These are phyloP conservation scores for Chloropicon primus DNA, from an alignment of 139 green algal species.

Conservation along the genomic window DNA sequence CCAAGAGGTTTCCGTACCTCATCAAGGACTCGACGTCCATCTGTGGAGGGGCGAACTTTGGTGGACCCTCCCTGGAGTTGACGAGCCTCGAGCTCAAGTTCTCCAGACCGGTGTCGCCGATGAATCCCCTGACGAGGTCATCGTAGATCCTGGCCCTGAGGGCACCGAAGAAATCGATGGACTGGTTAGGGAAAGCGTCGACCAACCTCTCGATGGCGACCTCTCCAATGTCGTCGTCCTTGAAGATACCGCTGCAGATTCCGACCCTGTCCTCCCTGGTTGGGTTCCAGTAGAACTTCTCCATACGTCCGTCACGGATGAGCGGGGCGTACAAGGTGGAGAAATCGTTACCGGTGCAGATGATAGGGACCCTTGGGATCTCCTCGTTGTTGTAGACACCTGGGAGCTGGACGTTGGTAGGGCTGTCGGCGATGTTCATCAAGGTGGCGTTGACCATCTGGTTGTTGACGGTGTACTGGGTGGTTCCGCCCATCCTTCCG, in stretches of 20 bases:
- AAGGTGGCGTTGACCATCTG: slow-evolving; percentile 99
- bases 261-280: slow-evolving; percentile 90
- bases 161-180: slow-evolving; percentile 99
- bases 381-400: slow-evolving; percentile 84
- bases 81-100: slow-evolving; percentile 78
- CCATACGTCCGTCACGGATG: slow-evolving; percentile 98
- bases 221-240: slow-evolving; percentile 38
- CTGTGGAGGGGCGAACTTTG: slow-evolving; percentile 57
- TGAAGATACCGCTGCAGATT: slow-evolving; percentile 96
- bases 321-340: slow-evolving; percentile 96
- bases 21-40: slow-evolving; percentile 78
- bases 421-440: slow-evolving; percentile 99
- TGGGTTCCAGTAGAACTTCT: slow-evolving; percentile 98
- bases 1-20: slow-evolving; percentile 72
- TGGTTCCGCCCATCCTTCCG: slow-evolving; percentile 88
- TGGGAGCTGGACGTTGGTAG: slow-evolving; percentile 98
- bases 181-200: slow-evolving; percentile 96
- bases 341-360: slow-evolving; percentile 99
- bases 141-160: slow-evolving; percentile 88
- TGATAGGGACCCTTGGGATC: slow-evolving; percentile 86
- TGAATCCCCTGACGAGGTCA: slow-evolving; percentile 54
- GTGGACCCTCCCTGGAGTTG: slow-evolving; percentile 66
- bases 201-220: slow-evolving; percentile 64
- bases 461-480: slow-evolving; percentile 99
- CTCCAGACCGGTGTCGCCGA: slow-evolving; percentile 64